Evolutionary conservation across 106 monocot species (phyloP).

Genomic region (Dendrobium catenatum): DNA sequence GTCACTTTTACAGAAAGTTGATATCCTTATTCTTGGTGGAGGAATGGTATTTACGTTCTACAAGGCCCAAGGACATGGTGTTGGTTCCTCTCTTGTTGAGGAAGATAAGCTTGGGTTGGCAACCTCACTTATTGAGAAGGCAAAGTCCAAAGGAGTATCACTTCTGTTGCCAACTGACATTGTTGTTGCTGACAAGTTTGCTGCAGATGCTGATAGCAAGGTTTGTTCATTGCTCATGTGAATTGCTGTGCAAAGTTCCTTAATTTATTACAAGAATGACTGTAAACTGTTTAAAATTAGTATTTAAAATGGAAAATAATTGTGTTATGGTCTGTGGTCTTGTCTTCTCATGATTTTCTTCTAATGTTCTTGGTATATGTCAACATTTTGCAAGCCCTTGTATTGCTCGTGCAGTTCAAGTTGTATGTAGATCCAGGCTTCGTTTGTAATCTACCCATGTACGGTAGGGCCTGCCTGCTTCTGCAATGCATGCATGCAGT

Average conservation of each 20-base stretch:
- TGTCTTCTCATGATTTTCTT: background rate
- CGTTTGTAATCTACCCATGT: too few species aligned
- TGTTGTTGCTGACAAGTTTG: slow-evolving; percentile 62
- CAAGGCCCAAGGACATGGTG: slow-evolving; percentile 56
- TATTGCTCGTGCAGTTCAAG: too few species aligned
- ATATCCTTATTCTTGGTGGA: slow-evolving; percentile 60
- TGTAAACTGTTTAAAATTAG: background rate
- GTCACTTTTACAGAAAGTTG: slow-evolving; percentile 54
- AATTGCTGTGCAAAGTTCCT: background rate
- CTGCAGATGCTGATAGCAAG: slow-evolving; percentile 66
- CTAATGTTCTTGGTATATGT: background rate
- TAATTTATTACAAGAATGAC: background rate
- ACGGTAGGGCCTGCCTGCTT: too few species aligned
- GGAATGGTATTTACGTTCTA: slow-evolving; percentile 79
- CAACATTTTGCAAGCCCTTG: too few species aligned
- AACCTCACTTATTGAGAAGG: slow-evolving; percentile 51
- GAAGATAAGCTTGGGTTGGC: slow-evolving; percentile 70
- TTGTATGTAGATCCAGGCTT: too few species aligned
- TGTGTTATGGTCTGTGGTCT: background rate
- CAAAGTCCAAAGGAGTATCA: slow-evolving; percentile 50
- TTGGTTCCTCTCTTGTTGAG: slow-evolving; percentile 61
- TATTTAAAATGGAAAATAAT: background rate
- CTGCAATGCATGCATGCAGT: too few species aligned
- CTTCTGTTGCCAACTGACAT: slow-evolving; percentile 59
- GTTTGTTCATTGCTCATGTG: slow-evolving; percentile 14